A percentile compares a stretch with the other conserved stretches of the same genome.
Conservation (phyloP, 805 yeast species). For the Suhomyces vadensis region DNA sequence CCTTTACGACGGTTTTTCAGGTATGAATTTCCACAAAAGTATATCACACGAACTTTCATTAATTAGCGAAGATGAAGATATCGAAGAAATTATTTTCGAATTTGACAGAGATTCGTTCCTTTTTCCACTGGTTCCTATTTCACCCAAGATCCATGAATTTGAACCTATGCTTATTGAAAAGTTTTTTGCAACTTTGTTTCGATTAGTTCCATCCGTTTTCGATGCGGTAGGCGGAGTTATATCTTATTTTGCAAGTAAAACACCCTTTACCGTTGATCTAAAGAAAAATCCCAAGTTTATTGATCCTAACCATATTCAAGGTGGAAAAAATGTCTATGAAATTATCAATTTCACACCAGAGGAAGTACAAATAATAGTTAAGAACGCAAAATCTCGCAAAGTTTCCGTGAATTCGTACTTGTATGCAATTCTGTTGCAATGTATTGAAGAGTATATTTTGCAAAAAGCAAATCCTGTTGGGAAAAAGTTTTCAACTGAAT, state of each 20-base stretch:
- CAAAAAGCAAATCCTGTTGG: neutral
- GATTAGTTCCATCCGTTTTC: too few relatives aligned
- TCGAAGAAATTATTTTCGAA: neutral
- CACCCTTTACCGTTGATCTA: neutral
- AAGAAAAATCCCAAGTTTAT: neutral
- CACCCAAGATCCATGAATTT: neutral
- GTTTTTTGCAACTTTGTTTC: too few relatives aligned
- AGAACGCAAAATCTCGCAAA: slow-evolving; percentile 7
- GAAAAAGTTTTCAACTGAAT: slow-evolving; percentile 8
- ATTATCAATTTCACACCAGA: slow-evolving; percentile 1
- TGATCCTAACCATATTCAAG: neutral
- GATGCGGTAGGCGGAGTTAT: too few relatives aligned
- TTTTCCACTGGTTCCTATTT: neutral
- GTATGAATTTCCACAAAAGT: slow-evolving; percentile 11
- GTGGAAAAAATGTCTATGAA: too few relatives aligned
- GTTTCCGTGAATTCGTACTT: slow-evolving; percentile 14
- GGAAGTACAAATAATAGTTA: slow-evolving; percentile 1
- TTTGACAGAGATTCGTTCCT: neutral
- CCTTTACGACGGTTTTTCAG: slow-evolving; percentile 13
- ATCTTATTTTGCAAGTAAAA: too few relatives aligned
- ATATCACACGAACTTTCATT: slow-evolving; percentile 9
- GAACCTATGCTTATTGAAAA: too few relatives aligned
- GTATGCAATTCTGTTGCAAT: slow-evolving; percentile 8
- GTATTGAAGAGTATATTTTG: slow-evolving; percentile 10
- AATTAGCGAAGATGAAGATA: neutral